Percentiles rank a stretch among this genome's conserved stretches.
These are phyloP conservation scores for Tephrocybe sp. DNA, from an alignment of 768 basidiomycete species.

Conservation along the genomic window DNA sequence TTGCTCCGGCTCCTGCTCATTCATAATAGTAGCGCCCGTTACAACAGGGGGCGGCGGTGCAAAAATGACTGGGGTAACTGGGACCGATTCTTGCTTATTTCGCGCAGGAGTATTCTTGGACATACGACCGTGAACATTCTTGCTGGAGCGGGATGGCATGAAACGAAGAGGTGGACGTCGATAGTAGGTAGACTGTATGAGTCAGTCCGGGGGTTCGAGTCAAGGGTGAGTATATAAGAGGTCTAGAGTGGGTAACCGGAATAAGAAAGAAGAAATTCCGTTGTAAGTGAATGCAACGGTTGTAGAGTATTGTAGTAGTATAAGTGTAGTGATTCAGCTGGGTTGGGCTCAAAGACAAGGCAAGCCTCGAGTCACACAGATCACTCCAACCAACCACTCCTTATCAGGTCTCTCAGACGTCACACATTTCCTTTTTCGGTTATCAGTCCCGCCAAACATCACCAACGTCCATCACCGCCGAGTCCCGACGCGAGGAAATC, in stretches of 20 bases:
- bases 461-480: too few relatives aligned
- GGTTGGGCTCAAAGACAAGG: too few relatives aligned
- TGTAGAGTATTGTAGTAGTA: too few relatives aligned
- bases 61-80: neutral
- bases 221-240: neutral
- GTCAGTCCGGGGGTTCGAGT: neutral
- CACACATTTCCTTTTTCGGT: too few relatives aligned
- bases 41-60: neutral
- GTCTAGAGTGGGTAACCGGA: neutral
- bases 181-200: neutral
- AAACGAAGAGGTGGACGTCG: neutral
- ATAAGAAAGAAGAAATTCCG: neutral
- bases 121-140: neutral
- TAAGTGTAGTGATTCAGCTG: too few relatives aligned
- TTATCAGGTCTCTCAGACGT: too few relatives aligned
- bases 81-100: neutral
- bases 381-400: too few relatives aligned
- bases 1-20: too few relatives aligned
- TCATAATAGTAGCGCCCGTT: neutral
- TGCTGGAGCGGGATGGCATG: constrained; percentile 8
- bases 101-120: neutral
- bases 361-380: too few relatives aligned
- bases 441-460: too few relatives aligned
- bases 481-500: too few relatives aligned
- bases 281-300: constrained; percentile 5